Percentiles rank a stretch among this genome's conserved stretches.
These are phyloP conservation scores for Asterionellopsis glacialis DNA, from an alignment of 108 stramenopile genomes.

Conservation along the genomic window DNA sequence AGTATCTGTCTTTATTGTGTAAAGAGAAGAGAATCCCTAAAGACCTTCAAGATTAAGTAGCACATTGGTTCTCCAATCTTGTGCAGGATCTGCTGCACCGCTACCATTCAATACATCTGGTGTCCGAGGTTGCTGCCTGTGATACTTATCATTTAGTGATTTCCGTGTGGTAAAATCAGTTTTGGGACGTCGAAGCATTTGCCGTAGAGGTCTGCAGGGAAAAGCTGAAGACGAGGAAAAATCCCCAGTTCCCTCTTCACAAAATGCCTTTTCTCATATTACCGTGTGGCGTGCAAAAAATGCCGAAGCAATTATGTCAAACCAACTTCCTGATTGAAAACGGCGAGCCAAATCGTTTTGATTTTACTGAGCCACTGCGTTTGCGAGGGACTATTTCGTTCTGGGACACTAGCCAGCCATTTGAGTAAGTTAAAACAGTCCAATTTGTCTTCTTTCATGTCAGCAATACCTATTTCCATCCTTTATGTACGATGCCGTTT, in stretches of 20 bases:
- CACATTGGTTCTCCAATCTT: not conserved
- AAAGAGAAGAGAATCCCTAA: not conserved
- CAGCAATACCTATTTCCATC: too few species aligned
- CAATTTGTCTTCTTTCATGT: too few species aligned
- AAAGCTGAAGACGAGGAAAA: constrained; percentile 2
- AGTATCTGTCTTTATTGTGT: too few species aligned
- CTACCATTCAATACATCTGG: not conserved
- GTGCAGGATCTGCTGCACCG: not conserved
- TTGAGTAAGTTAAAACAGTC: too few species aligned
- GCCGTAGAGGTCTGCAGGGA: constrained; percentile 28
- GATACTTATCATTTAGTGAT: too few species aligned
- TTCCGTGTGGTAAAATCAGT: too few species aligned
- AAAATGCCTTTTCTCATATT: constrained; percentile 69
- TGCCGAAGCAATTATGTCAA: constrained; percentile 39
- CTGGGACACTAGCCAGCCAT: constrained; percentile 26
- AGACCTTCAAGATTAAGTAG: not conserved
- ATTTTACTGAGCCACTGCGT: constrained; percentile 10
- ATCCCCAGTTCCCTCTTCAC: constrained; percentile 24
- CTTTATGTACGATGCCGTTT: too few species aligned
- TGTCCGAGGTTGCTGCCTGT: not conserved
- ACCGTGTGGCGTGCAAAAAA: constrained; percentile 63
- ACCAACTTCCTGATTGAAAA: constrained; percentile 52
- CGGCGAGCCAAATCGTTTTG: constrained; percentile 27
- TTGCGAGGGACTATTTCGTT: constrained; percentile 40
- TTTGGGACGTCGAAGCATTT: constrained; percentile 8